Conservation (phyloP, 140 eudicot genomes). For the Cichorium intybus region DNA sequence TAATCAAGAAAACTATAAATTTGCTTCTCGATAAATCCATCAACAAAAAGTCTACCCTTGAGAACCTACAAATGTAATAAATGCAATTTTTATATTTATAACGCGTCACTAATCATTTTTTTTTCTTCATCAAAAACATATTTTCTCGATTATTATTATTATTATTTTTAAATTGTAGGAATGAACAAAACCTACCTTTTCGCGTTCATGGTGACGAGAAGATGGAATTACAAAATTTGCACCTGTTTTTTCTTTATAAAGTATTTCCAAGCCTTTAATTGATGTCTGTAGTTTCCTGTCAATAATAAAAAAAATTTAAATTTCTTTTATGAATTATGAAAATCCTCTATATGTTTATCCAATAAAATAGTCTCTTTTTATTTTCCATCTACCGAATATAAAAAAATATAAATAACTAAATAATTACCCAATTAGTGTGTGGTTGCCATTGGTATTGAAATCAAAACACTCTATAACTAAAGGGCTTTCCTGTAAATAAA, state of each 20-base stretch:
- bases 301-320: conserved; percentile 18
- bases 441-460: conserved; percentile 78
- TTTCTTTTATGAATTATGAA: no score
- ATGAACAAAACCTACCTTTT: conserved; percentile 50
- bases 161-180: not conserved
- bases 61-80: conserved; percentile 45
- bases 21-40: conserved; percentile 63
- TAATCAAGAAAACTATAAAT: conserved; percentile 76
- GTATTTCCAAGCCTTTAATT: conserved; percentile 54
- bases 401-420: conserved; percentile 1
- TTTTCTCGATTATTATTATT: not conserved
- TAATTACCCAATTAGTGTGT: conserved; percentile 76
- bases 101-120: not conserved
- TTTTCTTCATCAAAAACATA: not conserved
- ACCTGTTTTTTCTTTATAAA: conserved; percentile 55
- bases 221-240: conserved; percentile 56
- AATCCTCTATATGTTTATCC: not conserved
- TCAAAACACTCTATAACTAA: conserved; percentile 88
- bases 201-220: conserved; percentile 50
- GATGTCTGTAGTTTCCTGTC: conserved; percentile 77
- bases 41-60: conserved; percentile 79
- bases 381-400: conserved; percentile 4
- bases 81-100: not conserved
- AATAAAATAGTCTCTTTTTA: not conserved
- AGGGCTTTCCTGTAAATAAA: conserved; percentile 64